Evolutionary conservation across 2,329 filamentous ascomycete species (phyloP), one percentile per base, ranked within the genome.

Genomic region (Helicocarpus griseus): DNA sequence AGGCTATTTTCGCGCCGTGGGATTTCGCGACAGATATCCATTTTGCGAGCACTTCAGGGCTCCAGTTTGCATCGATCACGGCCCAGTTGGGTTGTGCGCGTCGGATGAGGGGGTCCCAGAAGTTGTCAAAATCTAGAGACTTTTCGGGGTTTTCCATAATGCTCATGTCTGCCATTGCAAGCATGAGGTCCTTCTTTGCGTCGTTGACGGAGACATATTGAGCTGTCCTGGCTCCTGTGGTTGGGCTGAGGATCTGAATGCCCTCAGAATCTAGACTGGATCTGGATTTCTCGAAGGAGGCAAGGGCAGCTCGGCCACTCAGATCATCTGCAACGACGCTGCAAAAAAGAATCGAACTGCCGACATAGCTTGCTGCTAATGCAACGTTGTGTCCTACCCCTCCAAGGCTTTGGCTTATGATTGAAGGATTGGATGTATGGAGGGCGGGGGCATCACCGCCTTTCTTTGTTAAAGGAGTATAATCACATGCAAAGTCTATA

Each of bases 81-180:
- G 93, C 74, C 81, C 87, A 93, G 56, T 79, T 80, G n/a, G 83
- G 87, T 59, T 73, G 76, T 11, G 77, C 72, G 2, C 72, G 68
- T 11, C 71, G 66, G 6, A 89, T 70, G 26, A 80, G 72, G 1
- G 80, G 76, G 47, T 77, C 75, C 83, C 85, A 89, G n/a, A 82
- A 77, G 45, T 57, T 58, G 17, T 68, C 62, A 41, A 77, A 72
- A 46, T 75, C 68, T 31, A 72, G 63, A 8, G 60, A 53, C 19
- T 62, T 40, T 36, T 67, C 65, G 2, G 72, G 68, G 5, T 69
- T 67, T 58, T 81, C 76, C 36, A 95, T 80, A 60, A 95, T 91
- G 51, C 77, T 80, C 89, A 97, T 96, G 64, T 97, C 93, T 4
- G 91, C 90, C 88, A 96, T 95, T 43, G 89, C 91, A 56, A 96